A percentile compares a stretch with the other conserved stretches of the same genome.
Evolutionary conservation across 306 rosid genomes (phyloP).

Genomic region (Gastrolobium bilobum): DNA sequence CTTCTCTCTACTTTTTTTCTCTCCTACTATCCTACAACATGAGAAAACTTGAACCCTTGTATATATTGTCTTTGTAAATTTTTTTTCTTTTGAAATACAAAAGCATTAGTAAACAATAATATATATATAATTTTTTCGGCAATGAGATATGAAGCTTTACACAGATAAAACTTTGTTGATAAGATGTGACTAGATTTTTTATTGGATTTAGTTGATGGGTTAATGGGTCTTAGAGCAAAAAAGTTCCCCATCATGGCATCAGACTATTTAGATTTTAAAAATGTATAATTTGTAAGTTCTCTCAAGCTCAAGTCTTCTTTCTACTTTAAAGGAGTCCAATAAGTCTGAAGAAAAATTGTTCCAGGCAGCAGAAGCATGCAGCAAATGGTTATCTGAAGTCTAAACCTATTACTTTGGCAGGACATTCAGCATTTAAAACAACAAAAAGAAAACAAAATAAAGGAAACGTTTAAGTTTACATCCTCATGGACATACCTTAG

Average conservation of each 20-base stretch:
- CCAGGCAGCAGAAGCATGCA: slow-evolving; percentile 22
- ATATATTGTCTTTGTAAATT: too few species aligned
- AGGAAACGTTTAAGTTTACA: background rate
- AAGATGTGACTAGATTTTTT: too few species aligned
- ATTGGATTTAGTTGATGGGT: too few species aligned
- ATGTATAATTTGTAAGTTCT: background rate
- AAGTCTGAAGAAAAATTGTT: slow-evolving; percentile 18
- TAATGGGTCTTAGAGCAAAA: too few species aligned
- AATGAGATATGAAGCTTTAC: too few species aligned
- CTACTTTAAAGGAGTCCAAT: slow-evolving; percentile 9
- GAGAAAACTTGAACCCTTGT: too few species aligned
- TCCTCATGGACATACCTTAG: slow-evolving; percentile 1
- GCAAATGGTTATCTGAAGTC: slow-evolving; percentile 12
- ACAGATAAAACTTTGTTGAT: too few species aligned
- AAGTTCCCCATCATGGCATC: background rate
- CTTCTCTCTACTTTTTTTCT: too few species aligned
- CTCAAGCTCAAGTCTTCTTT: slow-evolving; percentile 7
- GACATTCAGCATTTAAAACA: background rate
- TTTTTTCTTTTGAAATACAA: too few species aligned
- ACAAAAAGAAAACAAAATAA: background rate
- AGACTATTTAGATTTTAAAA: slow-evolving; percentile 16
- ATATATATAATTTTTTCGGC: too few species aligned
- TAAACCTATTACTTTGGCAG: slow-evolving; percentile 32
- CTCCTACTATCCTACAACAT: too few species aligned
- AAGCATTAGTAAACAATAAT: too few species aligned